phyloP scores from a whole-genome alignment of 164 flowering plant species.

The Vitis labrusca region DNA sequence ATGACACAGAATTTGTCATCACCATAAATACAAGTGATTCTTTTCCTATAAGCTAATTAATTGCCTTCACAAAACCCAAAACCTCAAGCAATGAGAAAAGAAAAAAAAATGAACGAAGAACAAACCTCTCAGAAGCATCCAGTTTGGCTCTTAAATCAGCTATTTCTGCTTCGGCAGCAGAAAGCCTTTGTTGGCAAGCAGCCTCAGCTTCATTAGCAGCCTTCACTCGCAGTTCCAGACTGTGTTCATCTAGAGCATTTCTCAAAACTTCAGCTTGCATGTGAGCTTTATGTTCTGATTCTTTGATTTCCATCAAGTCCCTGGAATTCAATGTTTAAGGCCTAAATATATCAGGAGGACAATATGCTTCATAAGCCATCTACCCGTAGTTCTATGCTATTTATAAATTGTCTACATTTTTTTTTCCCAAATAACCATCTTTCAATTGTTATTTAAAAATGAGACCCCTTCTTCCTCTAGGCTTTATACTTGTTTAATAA shows the following conservation, averaged over 20 bases:
- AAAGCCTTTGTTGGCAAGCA: conserved; percentile 85
- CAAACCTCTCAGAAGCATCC: conserved; percentile 84
- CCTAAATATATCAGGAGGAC: neutral
- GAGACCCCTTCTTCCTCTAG: too few relatives aligned
- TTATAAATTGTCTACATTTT: too few relatives aligned
- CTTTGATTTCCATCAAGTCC: conserved; percentile 70
- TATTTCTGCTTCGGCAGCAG: conserved; percentile 84
- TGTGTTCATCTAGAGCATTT: conserved; percentile 79
- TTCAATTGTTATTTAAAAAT: too few relatives aligned
- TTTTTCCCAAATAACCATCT: too few relatives aligned
- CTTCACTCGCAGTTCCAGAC: conserved; percentile 85
- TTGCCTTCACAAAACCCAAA: neutral
- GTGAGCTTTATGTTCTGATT: conserved; percentile 79
- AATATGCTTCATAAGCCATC: too few relatives aligned
- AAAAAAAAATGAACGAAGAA: conserved; percentile 1
- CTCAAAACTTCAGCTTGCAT: conserved; percentile 68
- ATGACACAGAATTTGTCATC: too few relatives aligned
- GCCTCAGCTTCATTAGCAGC: conserved; percentile 96
- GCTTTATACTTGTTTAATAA: too few relatives aligned
- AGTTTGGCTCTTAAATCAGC: conserved; percentile 69
- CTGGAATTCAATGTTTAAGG: conserved; percentile 33
- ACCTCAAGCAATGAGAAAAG: neutral
- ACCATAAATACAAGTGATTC: too few relatives aligned
- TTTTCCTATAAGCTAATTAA: neutral
- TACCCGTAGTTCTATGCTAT: too few relatives aligned